Evolutionary conservation across 202 grass and related monocot species (phyloP).

Genomic region (Hordeum pubiflorum): DNA sequence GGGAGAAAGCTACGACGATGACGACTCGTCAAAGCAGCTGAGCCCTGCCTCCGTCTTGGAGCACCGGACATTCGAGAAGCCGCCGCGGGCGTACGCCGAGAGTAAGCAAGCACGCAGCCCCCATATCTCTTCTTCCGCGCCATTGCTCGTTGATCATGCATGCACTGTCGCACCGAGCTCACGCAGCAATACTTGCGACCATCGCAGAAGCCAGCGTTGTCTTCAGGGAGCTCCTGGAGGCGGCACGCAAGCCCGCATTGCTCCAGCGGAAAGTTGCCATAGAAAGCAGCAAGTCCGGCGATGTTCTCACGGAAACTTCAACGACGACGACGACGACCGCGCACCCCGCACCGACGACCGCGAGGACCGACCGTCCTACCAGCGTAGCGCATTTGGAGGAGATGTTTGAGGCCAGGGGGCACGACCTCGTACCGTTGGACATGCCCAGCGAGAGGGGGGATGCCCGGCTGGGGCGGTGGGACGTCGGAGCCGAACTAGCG

Average conservation of each 20-base stretch:
- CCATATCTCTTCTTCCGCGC: not conserved
- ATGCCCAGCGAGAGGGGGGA: not conserved
- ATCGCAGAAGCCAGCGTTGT: constrained; percentile 37
- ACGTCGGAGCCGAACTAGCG: constrained; percentile 12
- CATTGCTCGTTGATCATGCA: not conserved
- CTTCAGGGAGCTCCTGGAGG: constrained; percentile 43
- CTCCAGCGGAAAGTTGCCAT: not conserved
- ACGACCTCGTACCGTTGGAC: not conserved
- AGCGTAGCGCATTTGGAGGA: not conserved
- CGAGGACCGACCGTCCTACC: not conserved
- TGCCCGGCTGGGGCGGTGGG: not conserved
- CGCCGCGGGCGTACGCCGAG: constrained; percentile 17
- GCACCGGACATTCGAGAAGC: constrained; percentile 11
- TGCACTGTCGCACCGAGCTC: not conserved
- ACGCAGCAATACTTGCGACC: not conserved
- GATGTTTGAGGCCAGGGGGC: not conserved
- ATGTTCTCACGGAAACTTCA: not conserved
- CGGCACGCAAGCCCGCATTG: constrained; percentile 31
- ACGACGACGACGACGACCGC: not conserved
- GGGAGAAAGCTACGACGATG: constrained; percentile 4
- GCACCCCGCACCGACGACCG: not conserved
- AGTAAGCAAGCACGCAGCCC: constrained; percentile 10
- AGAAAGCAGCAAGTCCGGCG: not conserved
- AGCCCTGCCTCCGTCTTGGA: constrained; percentile 72
- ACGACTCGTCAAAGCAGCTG: constrained; percentile 41